Conservation (phyloP, 345 rosid genomes). For the Durio zibethinus region DNA sequence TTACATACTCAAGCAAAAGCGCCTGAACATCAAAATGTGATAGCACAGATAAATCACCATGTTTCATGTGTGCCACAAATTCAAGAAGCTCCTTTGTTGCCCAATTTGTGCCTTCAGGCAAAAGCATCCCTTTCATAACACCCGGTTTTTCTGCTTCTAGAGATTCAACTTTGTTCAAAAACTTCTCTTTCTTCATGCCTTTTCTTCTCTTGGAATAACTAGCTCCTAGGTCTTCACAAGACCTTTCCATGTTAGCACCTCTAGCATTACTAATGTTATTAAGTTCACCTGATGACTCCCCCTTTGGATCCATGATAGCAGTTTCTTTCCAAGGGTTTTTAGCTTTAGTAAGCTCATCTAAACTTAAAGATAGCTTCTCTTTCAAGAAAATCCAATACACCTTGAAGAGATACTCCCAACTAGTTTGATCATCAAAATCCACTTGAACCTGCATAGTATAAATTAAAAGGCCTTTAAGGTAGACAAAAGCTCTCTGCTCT, state of each 20-base stretch:
- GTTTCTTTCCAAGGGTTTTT: constrained; percentile 73
- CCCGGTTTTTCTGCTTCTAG: constrained; percentile 21
- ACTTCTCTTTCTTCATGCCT: constrained; percentile 30
- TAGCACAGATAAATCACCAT: constrained; percentile 62
- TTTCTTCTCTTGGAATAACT: constrained; percentile 54
- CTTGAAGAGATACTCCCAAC: constrained; percentile 99
- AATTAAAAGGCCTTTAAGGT: constrained; percentile 3
- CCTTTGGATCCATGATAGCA: constrained; percentile 30
- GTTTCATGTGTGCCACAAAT: constrained; percentile 68
- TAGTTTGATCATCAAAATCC: constrained; percentile 90
- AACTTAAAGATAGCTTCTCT: constrained; percentile 63
- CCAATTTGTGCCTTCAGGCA: constrained; percentile 49
- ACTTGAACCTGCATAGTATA: constrained; percentile 67
- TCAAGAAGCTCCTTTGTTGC: constrained; percentile 86
- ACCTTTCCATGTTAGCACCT: constrained; percentile 27
- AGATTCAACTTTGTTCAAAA: constrained; percentile 29
- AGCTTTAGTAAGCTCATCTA: constrained; percentile 68
- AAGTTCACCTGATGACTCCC: constrained; percentile 30
- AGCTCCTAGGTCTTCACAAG: constrained; percentile 36
- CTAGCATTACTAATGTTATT: constrained; percentile 27
- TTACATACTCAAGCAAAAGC: constrained; percentile 75
- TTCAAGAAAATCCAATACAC: constrained; percentile 78
- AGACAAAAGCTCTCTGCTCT: not conserved
- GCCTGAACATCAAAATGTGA: constrained; percentile 62
- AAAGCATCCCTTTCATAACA: constrained; percentile 24